Base-by-base conservation (phyloP, 2,329 filamentous ascomycete species). In the Rhynchosporium secalis region DNA sequence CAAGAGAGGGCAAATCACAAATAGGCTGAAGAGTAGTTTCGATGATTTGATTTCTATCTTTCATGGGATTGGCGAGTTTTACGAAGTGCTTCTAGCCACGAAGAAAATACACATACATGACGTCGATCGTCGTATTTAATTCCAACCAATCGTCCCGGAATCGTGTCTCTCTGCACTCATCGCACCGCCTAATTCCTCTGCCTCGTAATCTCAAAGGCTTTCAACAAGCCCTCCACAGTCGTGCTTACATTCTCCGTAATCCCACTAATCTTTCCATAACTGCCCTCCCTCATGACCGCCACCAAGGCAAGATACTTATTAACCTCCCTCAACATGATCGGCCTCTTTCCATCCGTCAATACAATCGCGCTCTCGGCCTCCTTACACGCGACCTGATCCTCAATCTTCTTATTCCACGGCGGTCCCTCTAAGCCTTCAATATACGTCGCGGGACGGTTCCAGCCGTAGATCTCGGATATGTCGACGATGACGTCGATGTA, bases 401-500 rank as follows among this genome's bases (percentile, higher is more conserved):
- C 84, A 4, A 89, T 78, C 65, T 80, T 82, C 71, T 84, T 80
- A 65, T 81, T 82, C 83, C 84, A 86, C 1, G 84, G 84, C 55
- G 82, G 79, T 1, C 80, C 83, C 73, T 88, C 86, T 5, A 88
- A 79, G 28, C 76, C 75, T 56, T 81, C 79, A 31, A 81, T 80
- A 65, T 85, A 84, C 26, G 81, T 78, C 29, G 81, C 78, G 33
- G 81, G 81, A 7, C 86, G 81, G 56, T 80, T 78, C 83, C 87
- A 98, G 51, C 93, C 94, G 73, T 97, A 99, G 45, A 99, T 89
- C 74, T 98, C 94, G 33, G 92, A 95, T 59, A 98, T 90, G 75
- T 99, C 95, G 62, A 98, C 94, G 65, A 99, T 96, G 64, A 98
- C 92, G 75, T 99, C 95, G 70, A 99, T 97, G 75, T 96, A 98